A percentile compares a stretch with the other conserved stretches of the same genome.
These are phyloP conservation scores for Colletotrichum zoysiae DNA, from an alignment of 2,329 filamentous ascomycete genomes.

Conservation along the genomic window DNA sequence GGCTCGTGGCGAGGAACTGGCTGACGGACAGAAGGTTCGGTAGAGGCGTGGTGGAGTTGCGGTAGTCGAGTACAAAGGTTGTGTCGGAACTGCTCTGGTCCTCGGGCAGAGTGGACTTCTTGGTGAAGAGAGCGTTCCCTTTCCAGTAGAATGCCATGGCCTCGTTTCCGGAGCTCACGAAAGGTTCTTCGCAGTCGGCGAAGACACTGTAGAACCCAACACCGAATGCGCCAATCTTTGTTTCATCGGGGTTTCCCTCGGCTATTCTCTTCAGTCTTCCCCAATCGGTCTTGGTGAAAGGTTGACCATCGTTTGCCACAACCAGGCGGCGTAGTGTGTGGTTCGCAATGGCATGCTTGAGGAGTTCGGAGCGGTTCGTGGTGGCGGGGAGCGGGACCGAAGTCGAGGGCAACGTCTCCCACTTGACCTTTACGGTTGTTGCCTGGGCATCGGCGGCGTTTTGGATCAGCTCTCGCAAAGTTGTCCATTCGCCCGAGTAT, in stretches of 20 bases:
- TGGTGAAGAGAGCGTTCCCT: slow-evolving; percentile 95
- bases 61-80: slow-evolving; percentile 94
- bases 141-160: slow-evolving; percentile 99
- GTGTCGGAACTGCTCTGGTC: slow-evolving; percentile 78
- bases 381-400: slow-evolving; percentile 77
- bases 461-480: slow-evolving; percentile 91
- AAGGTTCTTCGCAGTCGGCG: slow-evolving; percentile 96
- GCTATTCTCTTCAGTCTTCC: slow-evolving; percentile 93
- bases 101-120: slow-evolving; percentile 80
- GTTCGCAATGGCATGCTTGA: slow-evolving; percentile 87
- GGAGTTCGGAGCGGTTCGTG: slow-evolving; percentile 75
- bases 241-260: slow-evolving; percentile 99
- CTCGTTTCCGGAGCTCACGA: slow-evolving; percentile 91
- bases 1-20: slow-evolving; percentile 92
- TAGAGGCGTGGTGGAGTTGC: slow-evolving; percentile 87
- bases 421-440: slow-evolving; percentile 88
- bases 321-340: slow-evolving; percentile 90
- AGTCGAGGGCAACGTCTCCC: slow-evolving; percentile 89
- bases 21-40: slow-evolving; percentile 88
- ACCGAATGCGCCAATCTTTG: slow-evolving; percentile 98
- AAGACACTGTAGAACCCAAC: slow-evolving; percentile 99
- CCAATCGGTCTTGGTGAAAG: slow-evolving; percentile 94
- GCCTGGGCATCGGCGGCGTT: slow-evolving; percentile 98
- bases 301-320: slow-evolving; percentile 90
- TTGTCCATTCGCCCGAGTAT: slow-evolving; percentile 96